phyloP scores from a whole-genome alignment of 2,329 filamentous ascomycete genomes.

The Truncatella angustata region DNA sequence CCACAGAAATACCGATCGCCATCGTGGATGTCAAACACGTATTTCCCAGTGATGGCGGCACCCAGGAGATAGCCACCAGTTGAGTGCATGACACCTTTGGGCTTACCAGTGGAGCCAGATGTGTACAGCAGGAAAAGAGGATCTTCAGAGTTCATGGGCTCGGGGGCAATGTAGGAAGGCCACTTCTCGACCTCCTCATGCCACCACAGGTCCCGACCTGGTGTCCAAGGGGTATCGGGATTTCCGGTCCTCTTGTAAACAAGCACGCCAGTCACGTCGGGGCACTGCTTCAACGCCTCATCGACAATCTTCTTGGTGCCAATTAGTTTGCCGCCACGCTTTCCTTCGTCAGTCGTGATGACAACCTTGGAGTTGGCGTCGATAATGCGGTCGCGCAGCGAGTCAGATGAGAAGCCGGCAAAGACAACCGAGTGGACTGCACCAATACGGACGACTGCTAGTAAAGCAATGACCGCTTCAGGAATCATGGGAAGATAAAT shows the following conservation, averaged over 20 bases:
- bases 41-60: slow-evolving; percentile 91
- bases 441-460: slow-evolving; percentile 89
- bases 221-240: slow-evolving; percentile 79
- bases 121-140: slow-evolving; percentile 98
- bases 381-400: slow-evolving; percentile 88
- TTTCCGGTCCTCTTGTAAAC: slow-evolving; percentile 95
- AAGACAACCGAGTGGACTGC: slow-evolving; percentile 98
- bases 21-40: slow-evolving; percentile 97
- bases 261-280: slow-evolving; percentile 78
- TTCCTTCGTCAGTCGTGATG: slow-evolving; percentile 96
- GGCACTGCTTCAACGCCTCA: slow-evolving; percentile 94
- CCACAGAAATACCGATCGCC: slow-evolving; percentile 95
- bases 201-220: slow-evolving; percentile 94
- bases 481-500: slow-evolving; percentile 99
- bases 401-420: slow-evolving; percentile 95
- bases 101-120: slow-evolving; percentile 95
- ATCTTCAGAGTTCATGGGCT: slow-evolving; percentile 88
- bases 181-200: slow-evolving; percentile 98
- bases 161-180: slow-evolving; percentile 86
- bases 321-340: slow-evolving; percentile 95
- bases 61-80: slow-evolving; percentile 94
- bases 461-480: slow-evolving; percentile 85
- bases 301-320: slow-evolving; percentile 99
- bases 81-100: slow-evolving; percentile 98
- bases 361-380: slow-evolving; percentile 90